Conservation (phyloP, 257 asterid species). For the Salvia splendens region DNA sequence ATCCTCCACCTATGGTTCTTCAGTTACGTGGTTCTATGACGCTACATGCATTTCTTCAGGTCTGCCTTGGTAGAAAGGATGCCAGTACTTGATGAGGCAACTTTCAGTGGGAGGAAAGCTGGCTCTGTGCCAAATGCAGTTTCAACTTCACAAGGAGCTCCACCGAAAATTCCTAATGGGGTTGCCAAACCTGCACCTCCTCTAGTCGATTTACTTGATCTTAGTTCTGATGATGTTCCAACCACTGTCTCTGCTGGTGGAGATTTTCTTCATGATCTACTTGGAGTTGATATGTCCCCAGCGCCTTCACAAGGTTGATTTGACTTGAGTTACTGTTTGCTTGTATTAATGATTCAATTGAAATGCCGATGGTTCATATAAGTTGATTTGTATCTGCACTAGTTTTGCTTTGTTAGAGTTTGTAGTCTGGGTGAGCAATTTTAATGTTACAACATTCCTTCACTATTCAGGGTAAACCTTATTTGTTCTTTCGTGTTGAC, state of each 20-base stretch:
- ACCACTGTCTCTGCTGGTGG: slow-evolving; percentile 64
- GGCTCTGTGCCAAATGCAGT: slow-evolving; percentile 66
- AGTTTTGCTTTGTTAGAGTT: no score
- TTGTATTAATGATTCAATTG: background rate
- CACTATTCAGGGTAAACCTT: slow-evolving; percentile 9
- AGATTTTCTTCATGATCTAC: slow-evolving; percentile 81
- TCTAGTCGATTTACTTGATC: slow-evolving; percentile 78
- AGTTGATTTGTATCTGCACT: slow-evolving; percentile 1
- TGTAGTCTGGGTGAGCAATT: no score
- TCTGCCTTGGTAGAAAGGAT: slow-evolving; percentile 84
- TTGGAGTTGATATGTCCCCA: slow-evolving; percentile 67
- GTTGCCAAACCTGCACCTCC: slow-evolving; percentile 65
- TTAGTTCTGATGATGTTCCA: slow-evolving; percentile 68
- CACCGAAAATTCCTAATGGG: slow-evolving; percentile 78
- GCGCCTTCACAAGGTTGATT: slow-evolving; percentile 60
- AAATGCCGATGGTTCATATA: background rate
- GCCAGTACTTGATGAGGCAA: slow-evolving; percentile 92
- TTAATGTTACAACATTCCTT: background rate
- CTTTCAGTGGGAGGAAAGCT: slow-evolving; percentile 69
- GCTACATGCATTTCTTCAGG: slow-evolving; percentile 48
- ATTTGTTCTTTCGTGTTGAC: background rate
- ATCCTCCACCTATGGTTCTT: slow-evolving; percentile 19
- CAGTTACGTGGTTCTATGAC: slow-evolving; percentile 26
- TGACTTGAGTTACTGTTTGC: slow-evolving; percentile 8
- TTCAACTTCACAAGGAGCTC: slow-evolving; percentile 69